A percentile compares a stretch with the other conserved stretches of the same genome.
Conservation (phyloP, 305 asterid genomes). For the Solanum aculeatissimum region DNA sequence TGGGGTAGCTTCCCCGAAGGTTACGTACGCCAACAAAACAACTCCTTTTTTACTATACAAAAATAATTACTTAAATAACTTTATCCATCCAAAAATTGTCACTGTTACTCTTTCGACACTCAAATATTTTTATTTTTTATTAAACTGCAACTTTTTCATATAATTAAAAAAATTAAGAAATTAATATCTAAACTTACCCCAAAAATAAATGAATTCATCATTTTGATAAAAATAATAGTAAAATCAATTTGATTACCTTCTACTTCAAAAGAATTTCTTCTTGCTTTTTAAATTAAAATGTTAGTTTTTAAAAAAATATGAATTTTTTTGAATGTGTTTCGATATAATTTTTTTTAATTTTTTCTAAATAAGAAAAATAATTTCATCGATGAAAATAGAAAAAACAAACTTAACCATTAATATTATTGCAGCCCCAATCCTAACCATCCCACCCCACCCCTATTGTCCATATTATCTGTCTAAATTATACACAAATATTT, state of each 20-base stretch:
- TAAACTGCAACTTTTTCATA: neutral
- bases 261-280: too few relatives aligned
- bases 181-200: neutral
- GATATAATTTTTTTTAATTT: too few relatives aligned
- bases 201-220: too few relatives aligned
- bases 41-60: neutral
- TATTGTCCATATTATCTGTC: too few relatives aligned
- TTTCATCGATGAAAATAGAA: too few relatives aligned
- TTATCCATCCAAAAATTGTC: neutral
- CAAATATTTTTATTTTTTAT: neutral
- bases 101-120: neutral
- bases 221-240: too few relatives aligned
- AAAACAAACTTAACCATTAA: neutral
- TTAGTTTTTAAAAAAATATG: too few relatives aligned
- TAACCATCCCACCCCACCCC: neutral
- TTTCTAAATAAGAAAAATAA: too few relatives aligned
- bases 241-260: too few relatives aligned
- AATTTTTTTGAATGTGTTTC: neutral
- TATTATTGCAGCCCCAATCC: too few relatives aligned
- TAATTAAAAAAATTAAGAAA: neutral
- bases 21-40: slow-evolving; percentile 15
- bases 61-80: neutral
- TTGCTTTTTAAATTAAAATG: too few relatives aligned
- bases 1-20: neutral
- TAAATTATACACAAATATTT: too few relatives aligned